phyloP scores from a whole-genome alignment of 495 filamentous ascomycete species.

The Lepraria neglecta region DNA sequence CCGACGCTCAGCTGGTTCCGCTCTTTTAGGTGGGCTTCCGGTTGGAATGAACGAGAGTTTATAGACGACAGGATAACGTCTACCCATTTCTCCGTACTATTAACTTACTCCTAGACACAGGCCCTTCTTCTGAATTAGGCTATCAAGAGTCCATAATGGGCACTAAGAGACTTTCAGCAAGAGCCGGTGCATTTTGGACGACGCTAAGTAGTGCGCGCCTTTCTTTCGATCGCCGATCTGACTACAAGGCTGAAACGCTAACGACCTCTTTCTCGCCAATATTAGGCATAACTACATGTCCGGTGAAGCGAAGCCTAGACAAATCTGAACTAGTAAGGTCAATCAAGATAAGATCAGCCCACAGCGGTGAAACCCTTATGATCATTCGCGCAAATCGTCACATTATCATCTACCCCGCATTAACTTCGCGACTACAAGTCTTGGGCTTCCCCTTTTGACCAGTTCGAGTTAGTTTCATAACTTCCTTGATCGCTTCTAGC shows the following conservation, averaged over 20 bases:
- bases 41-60: too few relatives aligned
- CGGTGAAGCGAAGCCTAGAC: too few relatives aligned
- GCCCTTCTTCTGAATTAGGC: too few relatives aligned
- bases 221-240: background rate
- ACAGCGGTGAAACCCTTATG: too few relatives aligned
- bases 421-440: background rate
- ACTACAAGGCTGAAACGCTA: slow-evolving; percentile 2
- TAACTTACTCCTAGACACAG: too few relatives aligned
- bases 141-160: background rate
- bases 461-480: background rate
- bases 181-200: background rate
- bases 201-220: too few relatives aligned
- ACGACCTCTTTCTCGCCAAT: background rate
- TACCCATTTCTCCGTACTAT: too few relatives aligned
- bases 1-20: too few relatives aligned
- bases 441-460: background rate
- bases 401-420: background rate
- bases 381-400: background rate
- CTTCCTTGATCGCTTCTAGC: background rate
- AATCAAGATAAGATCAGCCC: too few relatives aligned
- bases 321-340: background rate
- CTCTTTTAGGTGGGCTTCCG: too few relatives aligned
- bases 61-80: too few relatives aligned
- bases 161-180: background rate
- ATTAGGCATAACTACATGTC: background rate